Evolutionary conservation across 73 alveolate species (phyloP).

Genomic region (Diophrys sp.): DNA sequence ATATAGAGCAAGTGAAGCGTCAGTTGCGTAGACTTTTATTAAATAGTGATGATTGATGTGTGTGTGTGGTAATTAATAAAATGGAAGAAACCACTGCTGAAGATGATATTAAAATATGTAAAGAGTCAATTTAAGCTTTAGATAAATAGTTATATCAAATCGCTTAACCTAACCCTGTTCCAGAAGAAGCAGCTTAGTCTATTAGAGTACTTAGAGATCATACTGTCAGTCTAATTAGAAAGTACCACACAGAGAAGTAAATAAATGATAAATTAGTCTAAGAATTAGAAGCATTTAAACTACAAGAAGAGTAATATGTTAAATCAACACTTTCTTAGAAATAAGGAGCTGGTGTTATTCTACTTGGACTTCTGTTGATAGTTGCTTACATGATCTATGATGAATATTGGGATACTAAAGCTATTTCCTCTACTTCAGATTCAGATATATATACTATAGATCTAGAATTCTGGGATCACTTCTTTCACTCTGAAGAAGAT

Average conservation of each 20-base stretch:
- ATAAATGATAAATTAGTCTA: background rate
- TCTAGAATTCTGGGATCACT: background rate
- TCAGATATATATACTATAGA: background rate
- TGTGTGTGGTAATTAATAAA: no score
- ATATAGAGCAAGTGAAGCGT: no score
- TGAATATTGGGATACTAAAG: no score
- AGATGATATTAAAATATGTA: no score
- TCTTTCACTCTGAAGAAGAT: background rate
- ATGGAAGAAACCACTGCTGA: no score
- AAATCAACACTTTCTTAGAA: background rate
- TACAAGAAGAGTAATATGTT: background rate
- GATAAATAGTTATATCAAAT: background rate
- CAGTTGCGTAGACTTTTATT: no score
- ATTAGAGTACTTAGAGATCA: background rate
- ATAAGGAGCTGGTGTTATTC: background rate
- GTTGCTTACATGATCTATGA: background rate
- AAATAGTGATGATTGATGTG: no score
- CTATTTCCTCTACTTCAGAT: background rate
- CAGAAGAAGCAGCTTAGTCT: background rate
- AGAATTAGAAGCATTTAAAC: background rate
- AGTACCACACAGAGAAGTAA: background rate
- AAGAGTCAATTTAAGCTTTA: background rate
- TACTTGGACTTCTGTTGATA: background rate
- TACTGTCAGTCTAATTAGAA: background rate
- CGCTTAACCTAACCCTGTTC: background rate